A percentile compares a stretch with the other conserved stretches of the same genome.
phyloP scores from a whole-genome alignment of 73 alveolate species.

The Tetrahymena borealis region DNA sequence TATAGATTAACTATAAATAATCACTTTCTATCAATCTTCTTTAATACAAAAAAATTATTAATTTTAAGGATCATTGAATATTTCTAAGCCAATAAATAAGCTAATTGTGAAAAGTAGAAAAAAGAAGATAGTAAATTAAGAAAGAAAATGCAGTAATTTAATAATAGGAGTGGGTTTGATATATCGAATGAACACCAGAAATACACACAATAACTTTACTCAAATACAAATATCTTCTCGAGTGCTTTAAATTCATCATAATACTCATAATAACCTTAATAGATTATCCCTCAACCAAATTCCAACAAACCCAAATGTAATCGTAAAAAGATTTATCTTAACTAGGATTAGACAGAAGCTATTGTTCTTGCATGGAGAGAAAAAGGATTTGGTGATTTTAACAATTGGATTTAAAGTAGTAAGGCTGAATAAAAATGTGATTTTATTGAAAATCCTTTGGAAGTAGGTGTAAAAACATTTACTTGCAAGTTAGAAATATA shows the following conservation, averaged over 20 bases:
- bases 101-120: no score
- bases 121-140: no score
- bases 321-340: neutral
- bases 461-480: neutral
- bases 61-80: no score
- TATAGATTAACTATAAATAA: no score
- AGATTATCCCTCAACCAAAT: neutral
- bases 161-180: no score
- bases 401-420: neutral
- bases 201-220: no score
- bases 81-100: no score
- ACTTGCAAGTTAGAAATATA: neutral
- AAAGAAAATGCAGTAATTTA: no score
- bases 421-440: neutral
- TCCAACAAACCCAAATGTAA: neutral
- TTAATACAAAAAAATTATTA: no score
- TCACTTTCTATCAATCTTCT: no score
- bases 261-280: neutral
- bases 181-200: no score
- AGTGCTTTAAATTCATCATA: neutral
- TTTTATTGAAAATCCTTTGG: neutral
- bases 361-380: neutral
- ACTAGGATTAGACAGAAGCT: neutral
- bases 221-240: neutral
- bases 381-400: neutral